Evolutionary conservation across 106 monocot genomes (phyloP).

Genomic region (Alisma plantagoaquatica): DNA sequence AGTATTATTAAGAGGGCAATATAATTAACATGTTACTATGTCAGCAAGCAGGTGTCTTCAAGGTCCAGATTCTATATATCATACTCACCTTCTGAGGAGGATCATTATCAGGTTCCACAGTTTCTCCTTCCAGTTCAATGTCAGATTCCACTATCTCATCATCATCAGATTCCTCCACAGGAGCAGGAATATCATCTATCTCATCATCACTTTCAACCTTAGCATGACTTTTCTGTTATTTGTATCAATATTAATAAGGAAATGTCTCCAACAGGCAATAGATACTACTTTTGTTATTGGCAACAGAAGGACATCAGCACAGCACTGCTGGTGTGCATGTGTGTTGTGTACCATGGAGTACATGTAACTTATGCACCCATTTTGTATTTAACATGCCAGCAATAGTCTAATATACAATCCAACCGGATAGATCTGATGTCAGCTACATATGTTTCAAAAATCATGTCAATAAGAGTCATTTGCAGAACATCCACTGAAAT

Average conservation of each 20-base stretch:
- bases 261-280: too few species aligned
- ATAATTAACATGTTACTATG: neutral
- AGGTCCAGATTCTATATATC: too few species aligned
- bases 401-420: too few species aligned
- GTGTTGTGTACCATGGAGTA: too few species aligned
- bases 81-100: constrained; percentile 28
- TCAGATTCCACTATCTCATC: constrained; percentile 24
- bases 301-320: neutral
- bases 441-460: too few species aligned
- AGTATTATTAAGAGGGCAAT: neutral
- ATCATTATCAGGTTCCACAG: constrained; percentile 25
- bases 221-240: constrained; percentile 24
- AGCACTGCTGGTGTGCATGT: neutral
- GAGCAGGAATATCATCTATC: constrained; percentile 3
- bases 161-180: constrained; percentile 9
- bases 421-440: too few species aligned
- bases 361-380: too few species aligned
- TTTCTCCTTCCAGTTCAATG: constrained; percentile 29
- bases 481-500: too few species aligned
- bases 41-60: neutral
- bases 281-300: too few species aligned
- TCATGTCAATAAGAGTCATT: too few species aligned
- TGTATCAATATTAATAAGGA: too few species aligned
- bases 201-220: constrained; percentile 68
- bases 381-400: too few species aligned